phyloP scores from a whole-genome alignment of 2,329 filamentous ascomycete species.

The Hyphodiscus sp. region DNA sequence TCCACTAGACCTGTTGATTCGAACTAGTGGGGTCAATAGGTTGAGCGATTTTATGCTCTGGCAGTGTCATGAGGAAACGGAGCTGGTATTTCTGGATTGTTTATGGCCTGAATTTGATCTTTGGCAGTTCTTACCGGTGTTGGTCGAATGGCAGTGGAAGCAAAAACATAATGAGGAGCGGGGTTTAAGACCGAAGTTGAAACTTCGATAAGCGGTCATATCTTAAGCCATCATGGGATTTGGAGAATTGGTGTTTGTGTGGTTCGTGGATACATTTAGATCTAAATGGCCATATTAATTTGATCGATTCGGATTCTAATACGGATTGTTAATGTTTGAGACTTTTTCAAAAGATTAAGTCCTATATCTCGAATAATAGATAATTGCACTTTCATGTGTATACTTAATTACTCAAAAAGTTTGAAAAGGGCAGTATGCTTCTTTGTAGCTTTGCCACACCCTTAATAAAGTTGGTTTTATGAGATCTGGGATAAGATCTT shows the following conservation, averaged over 20 bases:
- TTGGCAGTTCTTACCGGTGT: slow-evolving; percentile 84
- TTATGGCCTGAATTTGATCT: slow-evolving; percentile 96
- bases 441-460: too few species aligned
- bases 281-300: too few species aligned
- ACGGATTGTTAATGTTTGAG: too few species aligned
- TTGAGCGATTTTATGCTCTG: slow-evolving; percentile 98
- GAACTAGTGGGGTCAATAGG: slow-evolving; percentile 87
- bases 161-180: slow-evolving; percentile 31
- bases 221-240: neutral
- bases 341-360: too few species aligned
- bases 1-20: slow-evolving; percentile 82
- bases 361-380: too few species aligned
- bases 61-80: slow-evolving; percentile 91
- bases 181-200: slow-evolving; percentile 16
- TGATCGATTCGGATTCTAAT: too few species aligned
- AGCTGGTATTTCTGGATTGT: slow-evolving; percentile 86
- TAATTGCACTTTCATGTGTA: too few species aligned
- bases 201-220: neutral
- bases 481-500: too few species aligned
- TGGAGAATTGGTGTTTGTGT: neutral
- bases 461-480: too few species aligned
- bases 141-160: slow-evolving; percentile 81
- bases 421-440: too few species aligned
- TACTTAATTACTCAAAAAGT: too few species aligned
- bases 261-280: too few species aligned